Base-by-base conservation (phyloP, 768 basidiomycete genomes). In the Hypholoma fasciculare region DNA sequence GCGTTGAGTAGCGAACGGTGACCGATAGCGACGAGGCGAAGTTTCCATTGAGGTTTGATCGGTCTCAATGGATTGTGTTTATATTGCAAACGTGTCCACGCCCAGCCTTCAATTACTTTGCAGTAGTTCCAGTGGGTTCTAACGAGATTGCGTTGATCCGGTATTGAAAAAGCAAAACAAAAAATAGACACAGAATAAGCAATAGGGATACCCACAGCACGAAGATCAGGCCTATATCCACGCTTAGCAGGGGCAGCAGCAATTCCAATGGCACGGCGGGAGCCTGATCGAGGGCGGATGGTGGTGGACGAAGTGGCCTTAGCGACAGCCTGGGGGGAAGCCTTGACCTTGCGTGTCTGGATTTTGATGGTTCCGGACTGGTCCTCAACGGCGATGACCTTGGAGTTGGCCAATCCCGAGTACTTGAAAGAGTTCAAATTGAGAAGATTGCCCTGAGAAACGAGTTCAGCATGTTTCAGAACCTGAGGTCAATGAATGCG, bases 61-160 rank as follows among this genome's bases (percentile, higher is more conserved):
- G 79, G 69, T 80, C 80, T 78, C 70, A 67, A 59, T 67, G 72
- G 72, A 72, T 67, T 71, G 71, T 72, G 72, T 79, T 79, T 65
- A 74, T 94, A 74, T 94, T 86, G 91, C 91, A 94, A 83, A 89
- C 90, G 76, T 90, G 87, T 94, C 91, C 90, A 94, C 91, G 84
- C 91, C 89, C 90, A 82, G 76, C 90, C 81, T 88, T 92, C 89
- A 87, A 87, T 72, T 76, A 80, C 79, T 74, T 73, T 68, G 67
- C 76, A 64, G 81, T 73, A 73, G 65, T 72, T 90, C 88, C 88
- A 84, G 90, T 80, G 88, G 91, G 91, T 91, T 94, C 91, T 94
- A 94, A 87, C 87, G 87, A 83, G 86, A 87, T 77, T 92, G 91
- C 90, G 75, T 78, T 67, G 49, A 60, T 50, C 44, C 42, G 51